Evolutionary conservation across 176 grass and related monocot genomes (phyloP).

Genomic region (barley (Hordeum vulgare)): DNA sequence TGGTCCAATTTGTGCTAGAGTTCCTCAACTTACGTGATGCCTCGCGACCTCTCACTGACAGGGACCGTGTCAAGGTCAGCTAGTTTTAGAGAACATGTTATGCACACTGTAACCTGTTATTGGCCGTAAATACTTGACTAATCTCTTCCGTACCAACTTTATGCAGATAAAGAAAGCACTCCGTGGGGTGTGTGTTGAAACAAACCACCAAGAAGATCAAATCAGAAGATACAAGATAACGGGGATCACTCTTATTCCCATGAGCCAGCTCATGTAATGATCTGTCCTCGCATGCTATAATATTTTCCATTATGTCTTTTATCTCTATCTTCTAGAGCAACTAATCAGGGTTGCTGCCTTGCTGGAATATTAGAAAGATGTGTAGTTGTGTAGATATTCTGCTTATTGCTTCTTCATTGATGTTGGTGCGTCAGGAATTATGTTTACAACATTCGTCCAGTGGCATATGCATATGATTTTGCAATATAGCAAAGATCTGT

Average conservation of each 20-base stretch:
- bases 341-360: background rate
- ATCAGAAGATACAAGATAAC: conserved; percentile 75
- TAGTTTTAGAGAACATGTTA: background rate
- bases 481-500: background rate
- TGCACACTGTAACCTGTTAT: background rate
- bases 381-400: background rate
- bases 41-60: too few species aligned
- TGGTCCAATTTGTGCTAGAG: conserved; percentile 51
- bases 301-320: background rate
- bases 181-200: conserved; percentile 60
- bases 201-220: conserved; percentile 47
- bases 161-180: conserved; percentile 72
- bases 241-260: conserved; percentile 44
- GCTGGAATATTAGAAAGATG: background rate
- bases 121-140: background rate
- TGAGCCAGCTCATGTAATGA: conserved; percentile 58
- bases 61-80: too few species aligned
- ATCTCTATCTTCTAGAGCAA: background rate
- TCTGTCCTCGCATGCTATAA: background rate
- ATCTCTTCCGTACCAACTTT: background rate
- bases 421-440: background rate
- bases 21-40: conserved; percentile 41
- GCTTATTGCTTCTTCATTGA: background rate
- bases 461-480: background rate
- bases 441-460: background rate